A percentile compares a stretch with the other conserved stretches of the same genome.
Conservation (phyloP, 352 stramenopile genomes). For the Globisporangium alternatum region DNA sequence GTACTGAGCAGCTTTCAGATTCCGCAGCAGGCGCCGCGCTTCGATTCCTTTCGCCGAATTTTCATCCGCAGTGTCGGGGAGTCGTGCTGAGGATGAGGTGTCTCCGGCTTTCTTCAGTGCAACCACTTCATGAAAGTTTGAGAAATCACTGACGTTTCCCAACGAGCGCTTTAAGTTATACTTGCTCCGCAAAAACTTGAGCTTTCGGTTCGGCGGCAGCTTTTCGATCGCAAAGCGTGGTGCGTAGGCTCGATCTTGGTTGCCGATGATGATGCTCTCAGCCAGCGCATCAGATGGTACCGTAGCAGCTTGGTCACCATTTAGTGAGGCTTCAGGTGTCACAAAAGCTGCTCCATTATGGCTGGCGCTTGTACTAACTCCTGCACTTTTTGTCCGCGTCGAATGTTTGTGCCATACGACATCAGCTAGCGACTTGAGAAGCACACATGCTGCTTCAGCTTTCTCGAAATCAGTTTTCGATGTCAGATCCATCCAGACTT, state of each 20-base stretch:
- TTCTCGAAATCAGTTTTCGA: slow-evolving; percentile 71
- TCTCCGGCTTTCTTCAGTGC: slow-evolving; percentile 8
- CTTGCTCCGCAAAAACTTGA: slow-evolving; percentile 23
- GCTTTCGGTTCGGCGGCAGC: slow-evolving; percentile 47
- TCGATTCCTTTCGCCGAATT: slow-evolving; percentile 31
- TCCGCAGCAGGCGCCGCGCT: slow-evolving; percentile 53
- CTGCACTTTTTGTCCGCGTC: neutral
- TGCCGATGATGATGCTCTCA: neutral
- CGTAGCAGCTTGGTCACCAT: neutral
- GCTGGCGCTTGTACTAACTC: neutral
- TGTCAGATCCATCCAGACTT: slow-evolving; percentile 82
- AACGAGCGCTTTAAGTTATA: slow-evolving; percentile 38
- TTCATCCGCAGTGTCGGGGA: slow-evolving; percentile 1
- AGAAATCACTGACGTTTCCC: slow-evolving; percentile 47
- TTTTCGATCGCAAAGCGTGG: slow-evolving; percentile 36
- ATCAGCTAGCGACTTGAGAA: slow-evolving; percentile 40
- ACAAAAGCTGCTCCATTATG: neutral
- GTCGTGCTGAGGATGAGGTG: neutral
- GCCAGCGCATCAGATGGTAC: neutral
- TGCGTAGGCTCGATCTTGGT: slow-evolving; percentile 15
- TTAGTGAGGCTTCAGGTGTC: neutral
- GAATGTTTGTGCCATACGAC: slow-evolving; percentile 25
- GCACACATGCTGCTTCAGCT: slow-evolving; percentile 37
- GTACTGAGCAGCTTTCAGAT: slow-evolving; percentile 53
- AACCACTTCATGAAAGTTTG: slow-evolving; percentile 38